phyloP scores from a whole-genome alignment of 768 basidiomycete species.

The Suillus discolor region DNA sequence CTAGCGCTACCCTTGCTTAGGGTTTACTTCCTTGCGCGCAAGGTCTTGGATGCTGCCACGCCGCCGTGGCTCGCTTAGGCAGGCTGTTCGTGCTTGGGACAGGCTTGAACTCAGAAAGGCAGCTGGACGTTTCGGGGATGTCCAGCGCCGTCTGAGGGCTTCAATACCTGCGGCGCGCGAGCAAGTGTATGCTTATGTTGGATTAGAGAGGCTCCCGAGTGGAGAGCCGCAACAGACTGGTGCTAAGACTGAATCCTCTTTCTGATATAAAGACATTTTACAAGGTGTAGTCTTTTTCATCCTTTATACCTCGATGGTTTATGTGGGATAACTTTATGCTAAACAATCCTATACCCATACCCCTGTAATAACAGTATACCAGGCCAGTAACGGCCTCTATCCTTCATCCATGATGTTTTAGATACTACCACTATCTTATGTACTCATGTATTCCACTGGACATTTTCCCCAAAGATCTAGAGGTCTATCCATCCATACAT shows the following conservation, averaged over 20 bases:
- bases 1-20: not conserved
- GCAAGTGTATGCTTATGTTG: slow-evolving; percentile 35
- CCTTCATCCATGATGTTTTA: not conserved
- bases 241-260: not conserved
- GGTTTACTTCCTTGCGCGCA: slow-evolving; percentile 14
- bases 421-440: not conserved
- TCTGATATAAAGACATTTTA: not conserved
- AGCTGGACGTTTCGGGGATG: slow-evolving; percentile 27
- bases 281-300: not conserved
- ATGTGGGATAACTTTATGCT: not conserved
- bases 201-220: slow-evolving; percentile 6
- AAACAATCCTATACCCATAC: not conserved
- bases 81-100: slow-evolving; percentile 32
- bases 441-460: too few species aligned
- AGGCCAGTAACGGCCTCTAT: not conserved
- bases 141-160: slow-evolving; percentile 32
- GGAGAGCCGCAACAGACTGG: not conserved
- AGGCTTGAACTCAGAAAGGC: slow-evolving; percentile 29
- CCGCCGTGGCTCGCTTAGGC: slow-evolving; percentile 29
- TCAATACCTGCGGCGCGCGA: slow-evolving; percentile 27
- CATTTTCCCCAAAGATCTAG: too few species aligned
- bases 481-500: too few species aligned
- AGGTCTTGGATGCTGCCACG: slow-evolving; percentile 25
- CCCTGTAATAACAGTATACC: not conserved
- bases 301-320: not conserved